Conservation (phyloP, 2,329 filamentous ascomycete genomes). For the Monilinia vaccinii-corymbosi region DNA sequence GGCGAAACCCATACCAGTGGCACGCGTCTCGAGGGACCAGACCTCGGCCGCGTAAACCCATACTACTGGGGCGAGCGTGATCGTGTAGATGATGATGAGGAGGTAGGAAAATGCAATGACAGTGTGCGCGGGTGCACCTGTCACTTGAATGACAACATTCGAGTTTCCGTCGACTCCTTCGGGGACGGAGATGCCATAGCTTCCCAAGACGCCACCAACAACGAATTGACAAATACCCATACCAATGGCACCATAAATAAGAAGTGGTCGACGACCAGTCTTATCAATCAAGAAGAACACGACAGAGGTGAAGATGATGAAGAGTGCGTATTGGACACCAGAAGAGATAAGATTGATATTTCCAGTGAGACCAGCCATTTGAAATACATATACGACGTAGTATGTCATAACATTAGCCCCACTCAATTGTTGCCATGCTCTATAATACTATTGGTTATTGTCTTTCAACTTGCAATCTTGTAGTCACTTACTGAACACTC, state of each 20-base stretch:
- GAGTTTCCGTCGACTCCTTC: slow-evolving; percentile 37
- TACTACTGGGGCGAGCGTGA: slow-evolving; percentile 52
- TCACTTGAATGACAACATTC: slow-evolving; percentile 42
- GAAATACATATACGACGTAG: slow-evolving; percentile 31
- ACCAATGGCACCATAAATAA: slow-evolving; percentile 31
- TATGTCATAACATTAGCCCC: slow-evolving; percentile 27
- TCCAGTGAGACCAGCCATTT: slow-evolving; percentile 31
- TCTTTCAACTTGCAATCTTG: neutral
- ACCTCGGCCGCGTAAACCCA: slow-evolving; percentile 60
- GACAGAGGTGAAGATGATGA: slow-evolving; percentile 17
- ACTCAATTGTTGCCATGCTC: slow-evolving; percentile 20
- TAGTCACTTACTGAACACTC: neutral
- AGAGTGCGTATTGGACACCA: slow-evolving; percentile 22
- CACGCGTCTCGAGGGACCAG: slow-evolving; percentile 51
- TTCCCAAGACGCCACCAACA: slow-evolving; percentile 36
- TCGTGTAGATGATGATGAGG: slow-evolving; percentile 52
- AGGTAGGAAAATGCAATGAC: slow-evolving; percentile 59
- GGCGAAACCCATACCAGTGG: slow-evolving; percentile 48
- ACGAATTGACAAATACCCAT: slow-evolving; percentile 39
- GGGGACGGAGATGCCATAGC: slow-evolving; percentile 34
- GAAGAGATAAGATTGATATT: slow-evolving; percentile 29
- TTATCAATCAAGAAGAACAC: slow-evolving; percentile 23
- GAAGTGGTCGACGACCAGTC: neutral
- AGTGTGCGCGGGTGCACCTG: slow-evolving; percentile 45
- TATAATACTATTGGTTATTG: slow-evolving; percentile 15